Base-by-base conservation (phyloP, 768 basidiomycete genomes). In the Podaxis mareebaensis region DNA sequence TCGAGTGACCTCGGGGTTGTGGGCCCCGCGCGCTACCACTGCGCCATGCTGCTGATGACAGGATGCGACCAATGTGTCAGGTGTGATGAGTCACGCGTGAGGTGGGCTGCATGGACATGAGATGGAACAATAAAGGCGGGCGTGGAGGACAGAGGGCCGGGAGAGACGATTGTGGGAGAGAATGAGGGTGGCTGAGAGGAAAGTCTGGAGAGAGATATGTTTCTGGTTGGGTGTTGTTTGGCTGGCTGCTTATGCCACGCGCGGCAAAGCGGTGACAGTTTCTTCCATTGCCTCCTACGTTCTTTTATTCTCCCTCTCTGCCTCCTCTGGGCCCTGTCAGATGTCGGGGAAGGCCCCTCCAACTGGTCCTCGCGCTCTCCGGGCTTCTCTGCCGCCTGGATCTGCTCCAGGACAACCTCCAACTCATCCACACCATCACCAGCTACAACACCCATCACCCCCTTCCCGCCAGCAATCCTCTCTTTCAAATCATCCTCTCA, bases 261-360 rank as follows among this genome's bases (percentile, higher is more conserved):
- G 54, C 54, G n/a, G 36, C 54, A 40, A 36, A 55, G 33, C 53
- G 33, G 33, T 55, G 33, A 55, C 36, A 20, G 33, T 38, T 24
- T 40, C n/a, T 26, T 40, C 13, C 20, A 26, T 28, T 51, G 17
- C 28, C 36, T 39, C 3, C 39, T 20, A 17, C 38, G 8, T 30
- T 12, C 28, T 38, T 38, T 54, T 54, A 24, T 22, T 46, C 42
- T 58, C 38, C 39, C 22, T n/a, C 7, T 48, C 42, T 48, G 1
- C 44, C 28, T 33, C 44, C 20, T 46, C 24, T 54, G 53, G 22
- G 28, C 30, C 20, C n/a, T n/a, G 42, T 48, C 58, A 54, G 62
- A 90, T 92, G 90, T 90, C 90, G 75, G 89, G 90, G 71, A 91
- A 88, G 78, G 86, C 84, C 57, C 90, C 90, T 68, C 90, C 90